These are phyloP conservation scores for Flaveria robusta DNA, from an alignment of 129 eudicot genomes.

Conservation along the genomic window DNA sequence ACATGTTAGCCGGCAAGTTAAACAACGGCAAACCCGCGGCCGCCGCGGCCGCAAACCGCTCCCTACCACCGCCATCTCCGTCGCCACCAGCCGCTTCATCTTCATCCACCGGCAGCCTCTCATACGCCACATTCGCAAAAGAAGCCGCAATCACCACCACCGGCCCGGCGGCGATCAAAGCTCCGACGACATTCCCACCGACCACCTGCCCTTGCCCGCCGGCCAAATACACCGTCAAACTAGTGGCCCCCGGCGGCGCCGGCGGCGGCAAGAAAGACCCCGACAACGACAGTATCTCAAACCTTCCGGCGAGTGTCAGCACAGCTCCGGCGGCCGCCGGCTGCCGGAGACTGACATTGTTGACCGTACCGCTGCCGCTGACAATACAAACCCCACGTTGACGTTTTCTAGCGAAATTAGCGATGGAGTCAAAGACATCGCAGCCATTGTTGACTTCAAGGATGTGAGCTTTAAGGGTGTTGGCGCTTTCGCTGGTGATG, in stretches of 20 bases:
- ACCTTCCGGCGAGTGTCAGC: conserved; percentile 50
- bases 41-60: background rate
- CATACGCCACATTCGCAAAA: conserved; percentile 8
- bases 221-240: conserved; percentile 59
- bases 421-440: conserved; percentile 58
- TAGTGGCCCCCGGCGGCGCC: conserved; percentile 40
- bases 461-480: conserved; percentile 63
- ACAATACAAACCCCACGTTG: conserved; percentile 58
- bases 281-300: conserved; percentile 58
- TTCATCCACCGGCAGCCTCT: conserved; percentile 7
- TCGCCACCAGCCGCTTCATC: background rate
- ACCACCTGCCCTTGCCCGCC: conserved; percentile 68
- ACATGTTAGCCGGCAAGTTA: conserved; percentile 1
- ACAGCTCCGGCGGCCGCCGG: conserved; percentile 26
- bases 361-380: conserved; percentile 58
- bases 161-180: conserved; percentile 49
- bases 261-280: conserved; percentile 64
- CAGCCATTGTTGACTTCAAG: conserved; percentile 56
- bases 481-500: conserved; percentile 62
- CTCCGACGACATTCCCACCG: conserved; percentile 61
- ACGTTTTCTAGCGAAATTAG: conserved; percentile 43
- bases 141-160: conserved; percentile 14
- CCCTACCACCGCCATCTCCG: background rate
- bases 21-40: background rate
- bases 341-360: conserved; percentile 16